Evolutionary conservation across 805 yeast genomes (phyloP).

Genomic region (Wickerhamiella spandovensis): DNA sequence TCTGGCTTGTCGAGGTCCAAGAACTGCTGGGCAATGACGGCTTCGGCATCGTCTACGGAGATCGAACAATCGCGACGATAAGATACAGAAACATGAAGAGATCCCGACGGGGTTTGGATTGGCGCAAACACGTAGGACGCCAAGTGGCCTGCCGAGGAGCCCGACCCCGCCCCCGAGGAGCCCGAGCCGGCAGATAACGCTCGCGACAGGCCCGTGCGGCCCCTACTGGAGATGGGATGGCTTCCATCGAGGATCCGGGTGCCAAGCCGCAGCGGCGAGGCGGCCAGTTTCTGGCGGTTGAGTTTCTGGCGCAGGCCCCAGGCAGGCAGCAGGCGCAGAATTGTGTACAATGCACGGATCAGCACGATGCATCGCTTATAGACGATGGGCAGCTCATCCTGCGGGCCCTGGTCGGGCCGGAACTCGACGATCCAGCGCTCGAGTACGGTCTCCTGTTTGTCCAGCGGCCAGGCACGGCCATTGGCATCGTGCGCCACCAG

Average conservation of each 20-base stretch:
- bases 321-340: slow-evolving; percentile 56
- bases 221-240: slow-evolving; percentile 64
- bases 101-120: slow-evolving; percentile 62
- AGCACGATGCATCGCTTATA: slow-evolving; percentile 63
- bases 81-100: slow-evolving; percentile 60
- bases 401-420: slow-evolving; percentile 28
- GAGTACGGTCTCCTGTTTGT: slow-evolving; percentile 73
- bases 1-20: slow-evolving; percentile 31
- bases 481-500: slow-evolving; percentile 45
- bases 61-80: slow-evolving; percentile 64
- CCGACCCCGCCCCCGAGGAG: slow-evolving; percentile 10
- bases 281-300: slow-evolving; percentile 27
- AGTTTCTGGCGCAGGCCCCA: slow-evolving; percentile 41
- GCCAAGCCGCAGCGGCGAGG: slow-evolving; percentile 35
- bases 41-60: slow-evolving; percentile 52
- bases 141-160: slow-evolving; percentile 36
- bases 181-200: slow-evolving; percentile 29
- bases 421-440: slow-evolving; percentile 90
- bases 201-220: slow-evolving; percentile 75
- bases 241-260: slow-evolving; percentile 60
- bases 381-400: slow-evolving; percentile 45
- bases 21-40: slow-evolving; percentile 45
- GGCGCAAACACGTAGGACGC: slow-evolving; percentile 54
- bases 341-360: slow-evolving; percentile 60
- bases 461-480: slow-evolving; percentile 28